Base-by-base conservation (phyloP, 1,139 yeast species). In the Tardiomyces depauwii region DNA sequence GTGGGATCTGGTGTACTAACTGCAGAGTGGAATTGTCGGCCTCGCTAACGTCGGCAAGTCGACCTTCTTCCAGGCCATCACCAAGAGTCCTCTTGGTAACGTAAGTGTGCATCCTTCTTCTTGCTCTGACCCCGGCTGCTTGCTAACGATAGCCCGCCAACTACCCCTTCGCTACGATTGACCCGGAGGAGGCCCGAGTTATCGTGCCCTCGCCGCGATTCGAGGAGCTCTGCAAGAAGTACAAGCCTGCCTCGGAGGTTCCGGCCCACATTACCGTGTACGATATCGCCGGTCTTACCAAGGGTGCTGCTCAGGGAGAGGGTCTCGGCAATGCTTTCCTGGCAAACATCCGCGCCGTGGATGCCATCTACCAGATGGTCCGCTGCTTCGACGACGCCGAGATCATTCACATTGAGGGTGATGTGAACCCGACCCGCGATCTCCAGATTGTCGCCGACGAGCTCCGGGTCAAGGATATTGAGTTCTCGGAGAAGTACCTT, bases 251-350 rank as follows among this genome's bases (percentile, higher is more conserved):
- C 63, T 81, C 78, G 61, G 52, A 49, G 44, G 86, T 86, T 51
- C 95, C 95, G 48, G 96, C 96, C 16, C 83, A 73, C 60, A 77
- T 88, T 71, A 87, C 96, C 51, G 78, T 89, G 51, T 87, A 85
- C 62, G 96, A 88, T 71, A 88, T 88, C 71, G 96, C 96, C 48
- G 96, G 96, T 66, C 77, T 88, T 65, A 86, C 95, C 53, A 84
- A 85, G 67, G 96, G 96, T 66, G 96, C 96, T 44, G 82, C 87
- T 52, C 82, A 88, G 47, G 96, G 96, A 69, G 96, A 88, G 70
- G 96, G 96, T 63, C 78, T 89, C 60, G 97, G 97, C 67, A 88
- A 89, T 70, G 91, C 93, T 57, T 89, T 89, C 78, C 79, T 89
- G 68, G 83, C 95, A 57, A 89, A 88, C 67, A 88, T 88, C 59